These are phyloP conservation scores for Tillandsia fasciculata DNA, from an alignment of 176 grass and related monocot species.

Conservation along the genomic window DNA sequence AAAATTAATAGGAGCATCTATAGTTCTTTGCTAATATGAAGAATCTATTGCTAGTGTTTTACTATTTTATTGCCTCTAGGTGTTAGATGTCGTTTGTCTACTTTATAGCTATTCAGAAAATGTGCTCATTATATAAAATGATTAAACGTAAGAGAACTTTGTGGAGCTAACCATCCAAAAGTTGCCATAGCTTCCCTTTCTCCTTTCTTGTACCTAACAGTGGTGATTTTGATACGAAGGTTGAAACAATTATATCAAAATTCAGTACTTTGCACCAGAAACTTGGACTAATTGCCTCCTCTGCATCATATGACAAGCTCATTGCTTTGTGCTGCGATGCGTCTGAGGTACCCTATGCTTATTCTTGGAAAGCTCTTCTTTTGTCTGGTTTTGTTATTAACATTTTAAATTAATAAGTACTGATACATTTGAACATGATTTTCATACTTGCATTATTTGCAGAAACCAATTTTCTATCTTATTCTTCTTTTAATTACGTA, in stretches of 20 bases:
- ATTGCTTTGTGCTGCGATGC: conserved; percentile 51
- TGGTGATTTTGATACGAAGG: conserved; percentile 44
- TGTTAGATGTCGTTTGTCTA: background rate
- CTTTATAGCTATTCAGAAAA: background rate
- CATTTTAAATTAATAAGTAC: background rate
- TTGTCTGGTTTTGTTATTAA: background rate
- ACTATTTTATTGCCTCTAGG: background rate
- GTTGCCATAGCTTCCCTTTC: background rate
- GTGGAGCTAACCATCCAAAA: background rate
- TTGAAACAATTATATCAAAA: conserved; percentile 48
- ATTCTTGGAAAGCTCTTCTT: background rate
- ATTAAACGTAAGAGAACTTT: background rate
- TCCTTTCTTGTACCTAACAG: background rate
- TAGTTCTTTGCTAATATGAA: conserved; percentile 15
- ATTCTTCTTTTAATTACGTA: conserved; percentile 14
- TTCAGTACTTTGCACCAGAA: conserved; percentile 67
- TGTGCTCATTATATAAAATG: background rate
- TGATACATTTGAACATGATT: background rate
- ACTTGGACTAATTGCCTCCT: conserved; percentile 41
- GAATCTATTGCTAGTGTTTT: background rate
- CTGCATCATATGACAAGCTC: conserved; percentile 48
- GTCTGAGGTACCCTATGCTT: conserved; percentile 43
- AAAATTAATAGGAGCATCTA: conserved; percentile 1
- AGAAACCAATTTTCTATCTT: background rate
- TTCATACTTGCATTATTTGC: background rate